A percentile compares a stretch with the other conserved stretches of the same genome.
Evolutionary conservation across 495 filamentous ascomycete genomes (phyloP).

Genomic region (Daldinia loculata): DNA sequence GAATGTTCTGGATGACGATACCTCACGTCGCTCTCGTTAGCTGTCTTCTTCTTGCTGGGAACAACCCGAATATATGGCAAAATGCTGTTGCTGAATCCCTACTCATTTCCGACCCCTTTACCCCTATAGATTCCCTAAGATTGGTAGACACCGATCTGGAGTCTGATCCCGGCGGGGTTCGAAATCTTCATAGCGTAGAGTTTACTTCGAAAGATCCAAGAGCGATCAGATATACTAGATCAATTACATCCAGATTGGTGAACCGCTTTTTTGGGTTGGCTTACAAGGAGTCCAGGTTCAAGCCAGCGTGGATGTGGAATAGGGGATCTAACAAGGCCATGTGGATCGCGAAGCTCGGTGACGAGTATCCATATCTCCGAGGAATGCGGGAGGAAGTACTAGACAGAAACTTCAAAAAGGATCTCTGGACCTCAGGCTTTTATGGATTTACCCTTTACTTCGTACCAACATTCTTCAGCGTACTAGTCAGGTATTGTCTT

Average conservation of each 20-base stretch:
- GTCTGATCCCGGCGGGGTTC: neutral
- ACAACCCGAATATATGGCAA: slow-evolving; percentile 10
- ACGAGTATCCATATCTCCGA: neutral
- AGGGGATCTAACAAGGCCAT: slow-evolving; percentile 27
- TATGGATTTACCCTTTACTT: neutral
- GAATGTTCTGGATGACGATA: slow-evolving; percentile 48
- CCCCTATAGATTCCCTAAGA: neutral
- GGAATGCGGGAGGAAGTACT: neutral
- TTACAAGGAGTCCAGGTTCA: slow-evolving; percentile 18
- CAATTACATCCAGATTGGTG: neutral
- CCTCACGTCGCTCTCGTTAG: slow-evolving; percentile 46
- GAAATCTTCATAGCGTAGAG: neutral
- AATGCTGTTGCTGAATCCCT: neutral
- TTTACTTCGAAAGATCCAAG: neutral
- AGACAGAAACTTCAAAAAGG: neutral
- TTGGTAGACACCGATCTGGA: neutral
- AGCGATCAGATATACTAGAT: neutral
- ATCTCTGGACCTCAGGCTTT: neutral
- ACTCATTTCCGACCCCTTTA: neutral
- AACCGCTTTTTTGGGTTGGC: neutral
- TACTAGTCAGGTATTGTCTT: neutral
- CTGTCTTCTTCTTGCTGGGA: slow-evolving; percentile 45
- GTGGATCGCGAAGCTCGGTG: slow-evolving; percentile 24
- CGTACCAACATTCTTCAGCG: neutral
- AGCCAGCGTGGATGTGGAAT: slow-evolving; percentile 33